Conservation (phyloP, 1,284 basidiomycete genomes). For the Polyporus tsugae region DNA sequence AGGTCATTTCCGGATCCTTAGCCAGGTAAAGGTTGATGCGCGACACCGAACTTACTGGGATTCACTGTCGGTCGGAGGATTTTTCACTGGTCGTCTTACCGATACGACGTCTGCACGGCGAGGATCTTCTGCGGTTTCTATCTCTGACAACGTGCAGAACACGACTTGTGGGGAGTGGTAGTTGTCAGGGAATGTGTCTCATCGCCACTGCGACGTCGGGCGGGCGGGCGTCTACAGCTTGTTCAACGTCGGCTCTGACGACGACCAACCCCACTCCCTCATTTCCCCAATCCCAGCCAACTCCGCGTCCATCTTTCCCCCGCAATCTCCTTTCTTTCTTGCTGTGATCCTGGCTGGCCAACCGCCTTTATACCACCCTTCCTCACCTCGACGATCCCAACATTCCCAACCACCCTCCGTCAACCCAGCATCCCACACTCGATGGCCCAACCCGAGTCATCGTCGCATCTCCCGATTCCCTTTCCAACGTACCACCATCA, state of each 20-base stretch:
- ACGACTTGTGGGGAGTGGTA: neutral
- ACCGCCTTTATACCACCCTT: neutral
- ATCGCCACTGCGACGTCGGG: neutral
- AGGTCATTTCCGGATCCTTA: neutral
- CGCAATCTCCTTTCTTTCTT: neutral
- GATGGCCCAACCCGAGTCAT: constrained; percentile 3
- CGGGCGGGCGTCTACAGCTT: constrained; percentile 1
- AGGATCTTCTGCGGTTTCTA: neutral
- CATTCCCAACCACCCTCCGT: too few relatives aligned
- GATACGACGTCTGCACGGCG: neutral
- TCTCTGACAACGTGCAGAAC: constrained; percentile 2
- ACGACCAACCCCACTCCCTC: constrained; percentile 1
- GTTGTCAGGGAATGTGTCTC: neutral
- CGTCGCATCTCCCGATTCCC: constrained; percentile 18
- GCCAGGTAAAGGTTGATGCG: neutral
- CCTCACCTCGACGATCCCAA: neutral
- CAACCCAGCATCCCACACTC: neutral
- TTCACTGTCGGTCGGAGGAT: neutral
- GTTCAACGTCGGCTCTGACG: constrained; percentile 7
- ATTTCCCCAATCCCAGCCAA: neutral
- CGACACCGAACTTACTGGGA: neutral
- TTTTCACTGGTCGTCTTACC: neutral
- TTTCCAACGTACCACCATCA: constrained; percentile 24
- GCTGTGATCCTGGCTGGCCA: neutral
- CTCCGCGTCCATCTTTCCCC: neutral